Conservation (phyloP, 352 stramenopile species). For the Elongisporangium prolatum region DNA sequence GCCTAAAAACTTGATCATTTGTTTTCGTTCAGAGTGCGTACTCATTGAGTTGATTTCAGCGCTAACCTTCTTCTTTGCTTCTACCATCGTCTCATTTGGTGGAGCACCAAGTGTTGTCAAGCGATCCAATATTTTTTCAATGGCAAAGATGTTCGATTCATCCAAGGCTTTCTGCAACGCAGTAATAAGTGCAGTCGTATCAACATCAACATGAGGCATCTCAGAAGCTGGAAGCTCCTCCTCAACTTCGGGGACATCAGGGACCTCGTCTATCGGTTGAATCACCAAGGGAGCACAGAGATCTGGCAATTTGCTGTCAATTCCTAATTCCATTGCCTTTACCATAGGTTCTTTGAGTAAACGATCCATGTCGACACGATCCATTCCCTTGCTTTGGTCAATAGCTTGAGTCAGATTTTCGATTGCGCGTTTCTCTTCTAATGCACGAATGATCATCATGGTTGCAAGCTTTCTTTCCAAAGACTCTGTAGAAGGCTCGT, state of each 20-base stretch:
- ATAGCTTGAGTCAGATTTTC: slow-evolving; percentile 40
- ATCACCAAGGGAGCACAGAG: slow-evolving; percentile 7
- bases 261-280: slow-evolving; percentile 10
- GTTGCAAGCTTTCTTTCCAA: slow-evolving; percentile 72
- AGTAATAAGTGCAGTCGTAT: slow-evolving; percentile 33
- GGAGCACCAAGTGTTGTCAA: slow-evolving; percentile 33
- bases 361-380: slow-evolving; percentile 17
- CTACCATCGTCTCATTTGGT: slow-evolving; percentile 21
- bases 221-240: slow-evolving; percentile 11
- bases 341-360: slow-evolving; percentile 28
- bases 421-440: slow-evolving; percentile 67
- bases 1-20: slow-evolving; percentile 70
- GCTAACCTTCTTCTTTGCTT: slow-evolving; percentile 27
- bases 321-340: slow-evolving; percentile 49
- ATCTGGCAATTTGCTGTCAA: slow-evolving; percentile 49
- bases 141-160: slow-evolving; percentile 64
- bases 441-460: slow-evolving; percentile 75
- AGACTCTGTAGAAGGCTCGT: slow-evolving; percentile 61
- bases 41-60: slow-evolving; percentile 26
- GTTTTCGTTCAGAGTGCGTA: slow-evolving; percentile 56
- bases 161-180: slow-evolving; percentile 60
- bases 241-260: slow-evolving; percentile 8
- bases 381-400: slow-evolving; percentile 2
- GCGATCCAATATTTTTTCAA: slow-evolving; percentile 44
- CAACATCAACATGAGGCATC: slow-evolving; percentile 10